Evolutionary conservation across 1,139 yeast genomes (phyloP).

Genomic region (Diutina pseudorugosa): DNA sequence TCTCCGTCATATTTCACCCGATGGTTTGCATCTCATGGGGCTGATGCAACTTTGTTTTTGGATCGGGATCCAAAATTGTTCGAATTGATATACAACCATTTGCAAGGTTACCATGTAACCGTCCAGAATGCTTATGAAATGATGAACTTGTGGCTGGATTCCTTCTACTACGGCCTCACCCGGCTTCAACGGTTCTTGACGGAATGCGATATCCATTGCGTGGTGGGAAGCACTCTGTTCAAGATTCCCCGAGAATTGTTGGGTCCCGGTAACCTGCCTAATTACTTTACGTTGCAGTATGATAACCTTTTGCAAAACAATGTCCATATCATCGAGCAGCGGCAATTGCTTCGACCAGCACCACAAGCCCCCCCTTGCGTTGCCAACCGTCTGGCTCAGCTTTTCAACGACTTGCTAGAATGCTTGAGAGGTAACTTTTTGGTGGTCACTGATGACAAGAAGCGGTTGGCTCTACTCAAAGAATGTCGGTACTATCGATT

Average conservation of each 20-base stretch:
- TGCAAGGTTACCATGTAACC: slow-evolving; percentile 65
- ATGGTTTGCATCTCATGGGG: slow-evolving; percentile 28
- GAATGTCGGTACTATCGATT: slow-evolving; percentile 77
- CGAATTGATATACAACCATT: slow-evolving; percentile 51
- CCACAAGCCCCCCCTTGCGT: slow-evolving; percentile 50
- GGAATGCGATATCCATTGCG: slow-evolving; percentile 44
- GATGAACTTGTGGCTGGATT: slow-evolving; percentile 57
- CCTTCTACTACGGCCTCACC: slow-evolving; percentile 57
- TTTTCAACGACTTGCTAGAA: slow-evolving; percentile 50
- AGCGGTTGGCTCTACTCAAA: slow-evolving; percentile 40
- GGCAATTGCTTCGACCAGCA: slow-evolving; percentile 59
- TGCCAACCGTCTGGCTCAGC: slow-evolving; percentile 38
- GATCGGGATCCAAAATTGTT: slow-evolving; percentile 72
- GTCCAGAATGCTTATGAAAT: slow-evolving; percentile 48
- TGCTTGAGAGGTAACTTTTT: slow-evolving; percentile 42
- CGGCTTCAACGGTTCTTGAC: slow-evolving; percentile 39
- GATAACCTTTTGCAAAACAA: slow-evolving; percentile 37
- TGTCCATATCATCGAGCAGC: slow-evolving; percentile 21
- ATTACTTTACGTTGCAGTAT: slow-evolving; percentile 57
- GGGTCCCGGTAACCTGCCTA: slow-evolving; percentile 60
- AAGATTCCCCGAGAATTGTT: slow-evolving; percentile 46
- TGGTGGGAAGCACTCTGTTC: slow-evolving; percentile 51
- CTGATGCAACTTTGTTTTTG: slow-evolving; percentile 43
- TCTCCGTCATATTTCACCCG: slow-evolving; percentile 53
- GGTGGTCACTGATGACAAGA: slow-evolving; percentile 37